Evolutionary conservation across 495 filamentous ascomycete species (phyloP).

Genomic region (Aspergillus asperescens): DNA sequence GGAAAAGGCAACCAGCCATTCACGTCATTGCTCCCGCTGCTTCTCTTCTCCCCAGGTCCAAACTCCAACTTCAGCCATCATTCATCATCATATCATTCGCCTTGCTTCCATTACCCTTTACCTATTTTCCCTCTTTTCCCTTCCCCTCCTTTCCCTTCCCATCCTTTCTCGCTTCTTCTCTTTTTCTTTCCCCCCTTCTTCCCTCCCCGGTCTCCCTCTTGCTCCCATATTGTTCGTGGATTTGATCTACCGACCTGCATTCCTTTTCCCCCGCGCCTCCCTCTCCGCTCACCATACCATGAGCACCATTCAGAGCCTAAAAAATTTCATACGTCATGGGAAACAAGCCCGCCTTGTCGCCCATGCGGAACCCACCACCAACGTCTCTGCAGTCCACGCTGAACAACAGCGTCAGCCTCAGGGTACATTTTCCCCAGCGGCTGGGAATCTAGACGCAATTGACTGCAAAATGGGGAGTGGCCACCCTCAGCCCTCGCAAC

Average conservation of each 20-base stretch:
- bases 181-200: not conserved
- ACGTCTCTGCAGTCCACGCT: conserved; percentile 61
- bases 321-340: conserved; percentile 98
- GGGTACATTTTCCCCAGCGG: conserved; percentile 44
- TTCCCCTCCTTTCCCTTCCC: conserved; percentile 49
- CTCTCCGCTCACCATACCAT: conserved; percentile 34
- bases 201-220: not conserved
- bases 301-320: conserved; percentile 84
- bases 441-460: conserved; percentile 55
- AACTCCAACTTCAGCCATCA: conserved; percentile 7
- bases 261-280: not conserved
- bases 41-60: not conserved
- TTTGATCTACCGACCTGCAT: not conserved
- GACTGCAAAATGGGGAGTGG: conserved; percentile 49
- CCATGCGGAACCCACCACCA: conserved; percentile 62
- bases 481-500: conserved; percentile 50
- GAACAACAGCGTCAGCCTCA: conserved; percentile 54
- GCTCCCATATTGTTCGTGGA: not conserved
- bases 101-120: conserved; percentile 56
- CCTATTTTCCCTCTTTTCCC: conserved; percentile 69
- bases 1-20: conserved; percentile 4
- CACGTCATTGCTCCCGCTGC: conserved; percentile 52
- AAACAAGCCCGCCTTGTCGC: conserved; percentile 81
- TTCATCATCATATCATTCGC: conserved; percentile 58
- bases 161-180: conserved; percentile 8